Evolutionary conservation across 2,329 filamentous ascomycete species (phyloP).

Genomic region (Pezicula carpinea): DNA sequence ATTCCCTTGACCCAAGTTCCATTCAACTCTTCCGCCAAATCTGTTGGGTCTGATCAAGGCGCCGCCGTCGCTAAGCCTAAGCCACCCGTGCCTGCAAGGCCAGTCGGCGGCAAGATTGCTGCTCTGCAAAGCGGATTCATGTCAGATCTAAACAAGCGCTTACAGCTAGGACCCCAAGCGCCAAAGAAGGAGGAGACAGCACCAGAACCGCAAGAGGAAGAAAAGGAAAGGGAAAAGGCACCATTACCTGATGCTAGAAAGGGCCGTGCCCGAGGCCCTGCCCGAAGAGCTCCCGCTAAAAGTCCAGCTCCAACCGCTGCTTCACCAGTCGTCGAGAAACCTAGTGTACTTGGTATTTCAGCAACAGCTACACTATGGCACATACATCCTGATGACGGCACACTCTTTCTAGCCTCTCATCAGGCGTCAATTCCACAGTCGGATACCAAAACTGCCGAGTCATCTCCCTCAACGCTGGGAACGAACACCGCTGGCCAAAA

Average conservation of each 20-base stretch:
- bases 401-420: slow-evolving; percentile 27
- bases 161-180: slow-evolving; percentile 79
- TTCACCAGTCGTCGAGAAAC: slow-evolving; percentile 6
- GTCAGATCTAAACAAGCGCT: slow-evolving; percentile 84
- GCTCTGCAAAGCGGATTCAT: slow-evolving; percentile 88
- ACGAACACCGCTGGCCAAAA: slow-evolving; percentile 21
- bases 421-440: slow-evolving; percentile 2
- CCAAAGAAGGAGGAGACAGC: slow-evolving; percentile 68
- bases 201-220: slow-evolving; percentile 50
- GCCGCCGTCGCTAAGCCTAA: slow-evolving; percentile 62
- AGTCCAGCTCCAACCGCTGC: slow-evolving; percentile 19
- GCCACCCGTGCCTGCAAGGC: slow-evolving; percentile 74
- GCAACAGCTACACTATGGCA: slow-evolving; percentile 34
- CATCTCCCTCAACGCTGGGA: slow-evolving; percentile 17
- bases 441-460: slow-evolving; percentile 12
- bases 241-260: slow-evolving; percentile 89
- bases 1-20: slow-evolving; percentile 19
- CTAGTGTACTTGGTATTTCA: slow-evolving; percentile 22
- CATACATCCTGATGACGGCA: slow-evolving; percentile 35
- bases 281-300: slow-evolving; percentile 63
- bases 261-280: slow-evolving; percentile 81
- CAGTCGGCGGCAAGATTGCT: slow-evolving; percentile 81
- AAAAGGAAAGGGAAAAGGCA: slow-evolving; percentile 62
- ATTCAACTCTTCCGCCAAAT: slow-evolving; percentile 27
- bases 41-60: slow-evolving; percentile 34